These are phyloP conservation scores for Globisporangium camurandrum DNA, from an alignment of 352 stramenopile genomes.

Conservation along the genomic window DNA sequence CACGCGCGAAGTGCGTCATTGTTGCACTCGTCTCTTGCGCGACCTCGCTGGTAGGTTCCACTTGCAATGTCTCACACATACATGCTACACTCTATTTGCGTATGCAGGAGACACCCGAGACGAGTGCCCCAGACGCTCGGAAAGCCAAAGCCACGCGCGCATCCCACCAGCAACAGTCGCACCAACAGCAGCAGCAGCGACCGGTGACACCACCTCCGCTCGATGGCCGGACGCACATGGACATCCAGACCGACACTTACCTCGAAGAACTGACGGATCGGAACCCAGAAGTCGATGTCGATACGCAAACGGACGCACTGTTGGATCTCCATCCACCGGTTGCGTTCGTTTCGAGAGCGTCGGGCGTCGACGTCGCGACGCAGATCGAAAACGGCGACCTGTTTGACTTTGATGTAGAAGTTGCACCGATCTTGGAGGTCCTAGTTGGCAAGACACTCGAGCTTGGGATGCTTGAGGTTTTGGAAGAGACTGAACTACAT, in stretches of 20 bases:
- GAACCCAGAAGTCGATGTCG: slow-evolving; percentile 78
- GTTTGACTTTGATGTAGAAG: slow-evolving; percentile 94
- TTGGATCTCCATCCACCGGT: slow-evolving; percentile 80
- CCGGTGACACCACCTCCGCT: slow-evolving; percentile 81
- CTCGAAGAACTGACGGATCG: slow-evolving; percentile 91
- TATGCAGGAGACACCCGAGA: slow-evolving; percentile 27
- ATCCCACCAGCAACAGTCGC: neutral
- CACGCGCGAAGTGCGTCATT: slow-evolving; percentile 30
- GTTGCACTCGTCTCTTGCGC: neutral
- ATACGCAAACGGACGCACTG: slow-evolving; percentile 90
- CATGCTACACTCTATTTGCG: too few relatives aligned
- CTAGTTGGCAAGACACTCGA: slow-evolving; percentile 93
- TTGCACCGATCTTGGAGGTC: slow-evolving; percentile 92
- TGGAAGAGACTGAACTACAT: slow-evolving; percentile 90
- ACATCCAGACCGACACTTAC: slow-evolving; percentile 94
- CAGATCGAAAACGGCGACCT: slow-evolving; percentile 91
- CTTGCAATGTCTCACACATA: neutral
- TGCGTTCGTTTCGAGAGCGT: slow-evolving; percentile 85
- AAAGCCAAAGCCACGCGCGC: slow-evolving; percentile 8
- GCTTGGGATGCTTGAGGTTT: slow-evolving; percentile 91
- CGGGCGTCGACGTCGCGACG: slow-evolving; percentile 81
- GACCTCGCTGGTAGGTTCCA: neutral
- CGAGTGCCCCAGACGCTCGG: neutral
- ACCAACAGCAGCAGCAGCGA: slow-evolving; percentile 24
- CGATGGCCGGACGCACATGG: slow-evolving; percentile 84